Base-by-base conservation (phyloP, 441 rosid species). In the Gossypium schwendimanii region DNA sequence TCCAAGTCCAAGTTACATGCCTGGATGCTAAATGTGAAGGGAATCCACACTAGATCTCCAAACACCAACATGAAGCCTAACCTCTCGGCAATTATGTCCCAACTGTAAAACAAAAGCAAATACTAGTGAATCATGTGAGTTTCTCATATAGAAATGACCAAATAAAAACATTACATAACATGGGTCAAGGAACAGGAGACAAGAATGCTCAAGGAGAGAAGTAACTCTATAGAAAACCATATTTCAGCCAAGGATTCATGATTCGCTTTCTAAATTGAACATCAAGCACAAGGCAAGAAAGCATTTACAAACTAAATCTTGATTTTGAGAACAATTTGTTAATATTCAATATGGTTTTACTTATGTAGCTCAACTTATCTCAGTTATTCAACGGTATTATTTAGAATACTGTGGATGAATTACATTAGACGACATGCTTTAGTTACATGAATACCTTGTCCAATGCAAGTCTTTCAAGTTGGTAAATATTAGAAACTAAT, bases 31-130 rank as follows among this genome's bases (percentile, higher is more conserved):
- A 94, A 90, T 26, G 96, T 87, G 88, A 94, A 92, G 80, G 98
- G 97, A 81, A 92, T 92, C 92, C 94, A 94, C 72, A 90, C 81
- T 20, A 92, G 87, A 86, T 94, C 98, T 65, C 97, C 98, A 79
- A 92, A 92, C 6, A 94, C 97, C 80, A 94, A 78, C 97, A 94
- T 94, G 88, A 94, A 94, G 49, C 97, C 97, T 75, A 92, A 78
- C 67, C 94, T 87, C 89, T 94, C 98, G 2, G 97, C 98, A 74
- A 94, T 94, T 73, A 92, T 90, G 81, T 92, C 98, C 98, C 97
- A 92, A 66, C 98, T 94, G 81, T 9, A 73, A 69, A 73, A 67
- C 36, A 21, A 45, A 75, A 67, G 18, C 49, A 71, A 36, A 49
- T 2, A 63, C 15, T 39, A 54, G 62, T 3, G 5, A 50, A 39